These are phyloP conservation scores for Trichoderma sp. DNA, from an alignment of 2,329 filamentous ascomycete species.

Conservation along the genomic window DNA sequence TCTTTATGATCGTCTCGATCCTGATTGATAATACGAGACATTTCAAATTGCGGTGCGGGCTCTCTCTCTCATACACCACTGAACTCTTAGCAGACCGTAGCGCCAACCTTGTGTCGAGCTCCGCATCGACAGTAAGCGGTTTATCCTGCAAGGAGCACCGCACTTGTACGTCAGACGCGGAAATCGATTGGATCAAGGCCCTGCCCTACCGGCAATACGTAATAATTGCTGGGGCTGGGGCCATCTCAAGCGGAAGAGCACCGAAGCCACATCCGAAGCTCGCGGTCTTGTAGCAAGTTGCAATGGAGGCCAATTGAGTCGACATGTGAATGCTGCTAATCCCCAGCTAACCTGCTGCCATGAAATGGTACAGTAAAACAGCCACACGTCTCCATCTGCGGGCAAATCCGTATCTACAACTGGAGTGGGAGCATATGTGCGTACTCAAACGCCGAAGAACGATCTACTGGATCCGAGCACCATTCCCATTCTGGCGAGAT, in stretches of 20 bases:
- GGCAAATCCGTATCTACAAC: neutral
- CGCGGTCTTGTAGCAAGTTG: neutral
- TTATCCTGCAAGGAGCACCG: slow-evolving; percentile 16
- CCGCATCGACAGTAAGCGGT: neutral
- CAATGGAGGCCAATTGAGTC: neutral
- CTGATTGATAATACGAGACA: slow-evolving; percentile 3
- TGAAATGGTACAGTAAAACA: slow-evolving; percentile 2
- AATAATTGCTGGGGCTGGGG: neutral
- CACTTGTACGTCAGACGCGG: neutral
- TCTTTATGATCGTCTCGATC: neutral
- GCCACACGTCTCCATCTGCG: neutral
- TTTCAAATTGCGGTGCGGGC: neutral
- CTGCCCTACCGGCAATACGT: neutral
- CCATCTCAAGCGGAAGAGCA: slow-evolving; percentile 6
- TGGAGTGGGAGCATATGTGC: neutral
- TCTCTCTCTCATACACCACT: neutral
- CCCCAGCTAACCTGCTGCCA: neutral
- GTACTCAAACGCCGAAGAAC: neutral
- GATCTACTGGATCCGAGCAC: neutral
- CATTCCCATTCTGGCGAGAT: neutral
- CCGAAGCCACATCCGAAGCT: slow-evolving; percentile 4
- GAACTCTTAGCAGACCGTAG: neutral
- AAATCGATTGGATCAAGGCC: neutral
- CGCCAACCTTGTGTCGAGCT: slow-evolving; percentile 3
- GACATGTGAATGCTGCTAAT: slow-evolving; percentile 7